Evolutionary conservation across 805 yeast species (phyloP), one percentile per base, ranked within the genome.

Genomic region (Candida qinlingensis): DNA sequence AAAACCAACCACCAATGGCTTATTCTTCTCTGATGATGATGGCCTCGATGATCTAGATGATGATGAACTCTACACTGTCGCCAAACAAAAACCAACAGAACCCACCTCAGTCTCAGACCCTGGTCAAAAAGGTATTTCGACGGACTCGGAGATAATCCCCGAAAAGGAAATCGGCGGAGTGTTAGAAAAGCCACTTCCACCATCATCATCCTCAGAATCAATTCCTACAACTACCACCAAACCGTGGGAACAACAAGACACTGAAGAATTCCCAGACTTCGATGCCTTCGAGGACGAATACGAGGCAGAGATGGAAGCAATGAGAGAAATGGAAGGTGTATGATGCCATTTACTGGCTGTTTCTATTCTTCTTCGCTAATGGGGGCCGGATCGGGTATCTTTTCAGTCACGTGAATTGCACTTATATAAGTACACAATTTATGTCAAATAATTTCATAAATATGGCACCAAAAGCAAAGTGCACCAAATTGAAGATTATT

Each of bases 51-150:
- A 60, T 11, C 30, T 28, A 13, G 27, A 37, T 19, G 52, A 60
- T 11, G 59, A 60, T 13, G 67, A 64, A 45, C 48, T 62, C 34
- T 60, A 59, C 43, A 56, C 65, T 37, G 65, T 66, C 6, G 49
- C 62, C 41, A 62, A 36, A 8, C 34, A 8, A 31, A 42, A 62
- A 36, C 34, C 34, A 8, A 31, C 34, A 27, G 26, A 40, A 25
- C 10, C 34, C 42, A 9, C 26, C 4, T 7, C 6, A 28, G n/a
- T n/a, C 33, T 27, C 35, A n/a, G 10, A 27, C 39, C 19, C 13
- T 19, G 11, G 10, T 11, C 34, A 31, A 31, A 31, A 2, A 3
- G 34, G 34, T 11, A 31, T 8, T 11, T 31, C 3, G 11, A 8
- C 34, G 34, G 34, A 31, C 11, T 11, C 34, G 34, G 34, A 31